Evolutionary conservation across 2,329 filamentous ascomycete species (phyloP).

Genomic region (Aschersonia sp.): DNA sequence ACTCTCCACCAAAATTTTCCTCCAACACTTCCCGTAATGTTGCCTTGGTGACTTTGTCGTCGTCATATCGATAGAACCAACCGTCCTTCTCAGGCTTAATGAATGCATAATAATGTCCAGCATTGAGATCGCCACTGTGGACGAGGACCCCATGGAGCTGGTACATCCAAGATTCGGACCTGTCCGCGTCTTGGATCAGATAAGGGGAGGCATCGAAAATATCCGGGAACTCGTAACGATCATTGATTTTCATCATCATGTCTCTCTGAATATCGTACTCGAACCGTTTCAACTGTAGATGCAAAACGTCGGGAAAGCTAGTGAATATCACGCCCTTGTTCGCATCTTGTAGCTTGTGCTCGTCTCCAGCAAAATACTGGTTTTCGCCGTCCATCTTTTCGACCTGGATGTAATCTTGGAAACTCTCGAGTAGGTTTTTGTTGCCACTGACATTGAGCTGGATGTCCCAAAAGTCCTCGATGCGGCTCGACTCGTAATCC

Average conservation of each 20-base stretch:
- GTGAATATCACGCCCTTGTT: conserved; percentile 97
- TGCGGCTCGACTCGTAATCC: conserved; percentile 85
- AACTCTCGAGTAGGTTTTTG: conserved; percentile 84
- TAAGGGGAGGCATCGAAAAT: conserved; percentile 75
- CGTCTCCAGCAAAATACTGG: conserved; percentile 86
- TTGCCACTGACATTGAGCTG: conserved; percentile 94
- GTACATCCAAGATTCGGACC: conserved; percentile 79
- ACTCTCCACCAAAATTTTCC: conserved; percentile 93
- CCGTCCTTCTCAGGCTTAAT: conserved; percentile 87
- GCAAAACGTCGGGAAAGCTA: conserved; percentile 83
- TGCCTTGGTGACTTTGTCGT: conserved; percentile 91
- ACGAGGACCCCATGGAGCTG: conserved; percentile 90
- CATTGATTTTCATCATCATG: conserved; percentile 98
- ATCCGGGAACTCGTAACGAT: conserved; percentile 81
- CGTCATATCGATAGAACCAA: conserved; percentile 93
- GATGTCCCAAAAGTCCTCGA: conserved; percentile 98
- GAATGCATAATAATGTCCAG: conserved; percentile 96
- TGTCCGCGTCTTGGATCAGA: conserved; percentile 72
- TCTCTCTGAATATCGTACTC: conserved; percentile 95
- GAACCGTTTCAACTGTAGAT: conserved; percentile 92
- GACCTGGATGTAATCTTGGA: conserved; percentile 90
- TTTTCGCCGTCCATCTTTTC: conserved; percentile 97
- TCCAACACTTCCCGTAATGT: conserved; percentile 84
- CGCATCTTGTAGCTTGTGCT: conserved; percentile 86
- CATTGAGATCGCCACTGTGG: conserved; percentile 91